Evolutionary conservation across 2,329 filamentous ascomycete species (phyloP).

Genomic region (Westerdykella sp.): DNA sequence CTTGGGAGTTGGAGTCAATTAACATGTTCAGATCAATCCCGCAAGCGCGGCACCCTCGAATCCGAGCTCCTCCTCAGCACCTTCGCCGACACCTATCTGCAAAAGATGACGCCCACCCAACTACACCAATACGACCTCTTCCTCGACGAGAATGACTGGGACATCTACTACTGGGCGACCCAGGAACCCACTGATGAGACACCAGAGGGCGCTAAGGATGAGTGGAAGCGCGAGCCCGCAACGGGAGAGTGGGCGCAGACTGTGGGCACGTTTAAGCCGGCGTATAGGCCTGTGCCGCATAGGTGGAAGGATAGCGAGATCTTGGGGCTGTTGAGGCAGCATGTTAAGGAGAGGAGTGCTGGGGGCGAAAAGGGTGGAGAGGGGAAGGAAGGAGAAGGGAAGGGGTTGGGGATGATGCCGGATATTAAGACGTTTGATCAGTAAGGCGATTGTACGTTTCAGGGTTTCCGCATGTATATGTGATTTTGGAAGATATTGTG

Average conservation of each 20-base stretch:
- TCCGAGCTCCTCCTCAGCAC: slow-evolving; percentile 94
- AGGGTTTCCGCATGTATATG: no score
- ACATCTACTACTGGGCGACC: slow-evolving; percentile 99
- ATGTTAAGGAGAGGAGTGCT: slow-evolving; percentile 68
- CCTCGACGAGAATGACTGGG: slow-evolving; percentile 99
- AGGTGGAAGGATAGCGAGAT: slow-evolving; percentile 83
- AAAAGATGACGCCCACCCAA: slow-evolving; percentile 64
- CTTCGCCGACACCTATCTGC: slow-evolving; percentile 76
- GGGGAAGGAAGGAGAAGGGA: slow-evolving; percentile 25
- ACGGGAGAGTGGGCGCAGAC: slow-evolving; percentile 95
- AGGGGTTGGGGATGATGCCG: slow-evolving; percentile 45
- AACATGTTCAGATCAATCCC: slow-evolving; percentile 70
- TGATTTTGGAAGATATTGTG: no score
- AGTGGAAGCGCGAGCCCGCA: slow-evolving; percentile 48
- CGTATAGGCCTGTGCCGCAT: slow-evolving; percentile 80
- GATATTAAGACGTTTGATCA: slow-evolving; percentile 44
- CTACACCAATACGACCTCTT: slow-evolving; percentile 83
- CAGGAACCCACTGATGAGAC: slow-evolving; percentile 64
- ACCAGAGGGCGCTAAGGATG: slow-evolving; percentile 47
- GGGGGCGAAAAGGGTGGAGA: slow-evolving; percentile 46
- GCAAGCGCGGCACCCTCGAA: slow-evolving; percentile 93
- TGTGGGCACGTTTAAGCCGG: slow-evolving; percentile 85
- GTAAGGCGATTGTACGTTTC: slow-evolving; percentile 3
- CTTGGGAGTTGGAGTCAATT: slow-evolving; percentile 3
- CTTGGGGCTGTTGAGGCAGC: slow-evolving; percentile 65